Evolutionary conservation across 1,284 basidiomycete genomes (phyloP).

Genomic region (Ceratobasidium sp.): DNA sequence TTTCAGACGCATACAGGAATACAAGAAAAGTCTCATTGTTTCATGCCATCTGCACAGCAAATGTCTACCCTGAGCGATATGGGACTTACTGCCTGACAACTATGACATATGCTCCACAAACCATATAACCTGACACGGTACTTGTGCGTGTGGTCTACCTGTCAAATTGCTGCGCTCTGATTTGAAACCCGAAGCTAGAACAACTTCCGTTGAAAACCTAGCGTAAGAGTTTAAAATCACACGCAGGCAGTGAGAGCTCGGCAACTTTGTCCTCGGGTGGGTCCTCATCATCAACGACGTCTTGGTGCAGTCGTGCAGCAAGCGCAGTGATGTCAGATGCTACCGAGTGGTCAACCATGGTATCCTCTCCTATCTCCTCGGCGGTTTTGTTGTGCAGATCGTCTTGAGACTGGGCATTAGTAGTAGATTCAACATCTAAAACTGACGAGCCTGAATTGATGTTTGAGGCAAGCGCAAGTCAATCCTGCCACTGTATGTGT

Average conservation of each 20-base stretch:
- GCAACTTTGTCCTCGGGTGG: neutral
- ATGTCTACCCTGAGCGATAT: conserved; percentile 51
- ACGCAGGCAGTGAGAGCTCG: neutral
- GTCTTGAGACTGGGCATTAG: neutral
- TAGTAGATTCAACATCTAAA: neutral
- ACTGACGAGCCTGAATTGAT: conserved; percentile 25
- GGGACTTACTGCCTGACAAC: too few relatives aligned
- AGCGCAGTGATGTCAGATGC: neutral
- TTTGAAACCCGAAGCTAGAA: too few relatives aligned
- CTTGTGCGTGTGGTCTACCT: too few relatives aligned
- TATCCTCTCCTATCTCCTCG: conserved; percentile 1
- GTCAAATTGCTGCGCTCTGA: too few relatives aligned
- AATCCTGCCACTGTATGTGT: conserved; percentile 37
- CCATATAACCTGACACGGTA: too few relatives aligned
- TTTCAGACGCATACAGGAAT: conserved; percentile 41
- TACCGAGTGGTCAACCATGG: neutral
- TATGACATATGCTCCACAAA: too few relatives aligned
- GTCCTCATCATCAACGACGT: conserved; percentile 12
- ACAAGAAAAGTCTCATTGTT: conserved; percentile 51
- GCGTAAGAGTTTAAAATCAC: too few relatives aligned
- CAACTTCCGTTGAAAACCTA: too few relatives aligned
- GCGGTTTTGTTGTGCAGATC: conserved; percentile 12
- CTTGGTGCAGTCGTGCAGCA: neutral
- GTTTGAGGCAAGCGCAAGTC: conserved; percentile 31
- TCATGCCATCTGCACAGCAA: conserved; percentile 53